Conservation (phyloP, 2,329 filamentous ascomycete species). For the Allantophomopsis lycopodina region DNA sequence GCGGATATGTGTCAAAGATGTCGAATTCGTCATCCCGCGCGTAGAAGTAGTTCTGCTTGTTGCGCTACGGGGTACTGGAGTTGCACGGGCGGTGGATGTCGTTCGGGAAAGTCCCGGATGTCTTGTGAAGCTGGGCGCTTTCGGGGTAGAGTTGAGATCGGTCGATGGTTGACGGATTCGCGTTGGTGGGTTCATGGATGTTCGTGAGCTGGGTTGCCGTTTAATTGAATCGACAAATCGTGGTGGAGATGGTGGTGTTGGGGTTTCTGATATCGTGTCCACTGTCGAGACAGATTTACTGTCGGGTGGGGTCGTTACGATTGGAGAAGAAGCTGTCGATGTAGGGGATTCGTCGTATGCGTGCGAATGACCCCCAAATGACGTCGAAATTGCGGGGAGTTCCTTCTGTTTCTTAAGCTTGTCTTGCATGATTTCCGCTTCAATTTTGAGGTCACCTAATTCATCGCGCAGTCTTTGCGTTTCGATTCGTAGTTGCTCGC, state of each 20-base stretch:
- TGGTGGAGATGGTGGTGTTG: slow-evolving; percentile 84
- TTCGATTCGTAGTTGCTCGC: slow-evolving; percentile 80
- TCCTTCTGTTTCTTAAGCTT: slow-evolving; percentile 70
- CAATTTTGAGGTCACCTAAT: slow-evolving; percentile 83
- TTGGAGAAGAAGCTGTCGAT: slow-evolving; percentile 83
- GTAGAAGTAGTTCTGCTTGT: slow-evolving; percentile 26
- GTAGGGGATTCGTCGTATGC: slow-evolving; percentile 65
- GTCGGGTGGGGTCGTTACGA: slow-evolving; percentile 73
- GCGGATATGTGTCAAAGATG: slow-evolving; percentile 83
- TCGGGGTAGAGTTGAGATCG: slow-evolving; percentile 38
- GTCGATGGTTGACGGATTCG: slow-evolving; percentile 40
- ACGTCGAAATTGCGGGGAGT: slow-evolving; percentile 35
- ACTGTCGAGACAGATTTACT: slow-evolving; percentile 48
- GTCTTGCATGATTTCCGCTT: slow-evolving; percentile 86
- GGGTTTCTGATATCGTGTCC: slow-evolving; percentile 46
- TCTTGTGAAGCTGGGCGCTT: slow-evolving; percentile 20
- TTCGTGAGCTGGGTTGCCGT: slow-evolving; percentile 9
- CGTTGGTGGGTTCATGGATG: slow-evolving; percentile 19
- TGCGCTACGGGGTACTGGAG: slow-evolving; percentile 16
- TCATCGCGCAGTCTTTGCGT: slow-evolving; percentile 83
- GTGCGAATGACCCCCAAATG: slow-evolving; percentile 32
- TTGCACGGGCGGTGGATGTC: slow-evolving; percentile 13
- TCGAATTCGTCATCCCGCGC: slow-evolving; percentile 34
- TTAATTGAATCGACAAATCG: slow-evolving; percentile 66
- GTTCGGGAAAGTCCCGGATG: neutral